A percentile compares a stretch with the other conserved stretches of the same genome.
phyloP scores from a whole-genome alignment of 2,329 filamentous ascomycete species.

The Tolypocladium album region DNA sequence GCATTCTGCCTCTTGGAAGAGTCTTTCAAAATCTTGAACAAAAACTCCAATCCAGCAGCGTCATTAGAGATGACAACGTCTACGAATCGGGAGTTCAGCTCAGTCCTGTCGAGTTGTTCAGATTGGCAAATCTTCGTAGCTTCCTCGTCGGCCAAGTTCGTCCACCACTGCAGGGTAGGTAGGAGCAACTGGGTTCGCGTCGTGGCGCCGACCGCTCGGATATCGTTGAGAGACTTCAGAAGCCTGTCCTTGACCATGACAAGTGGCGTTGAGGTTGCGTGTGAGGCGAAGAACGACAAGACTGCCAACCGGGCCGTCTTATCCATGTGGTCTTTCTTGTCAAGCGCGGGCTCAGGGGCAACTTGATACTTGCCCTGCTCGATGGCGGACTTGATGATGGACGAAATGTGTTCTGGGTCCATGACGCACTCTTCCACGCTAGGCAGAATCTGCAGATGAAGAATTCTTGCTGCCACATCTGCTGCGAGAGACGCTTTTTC shows the following conservation, averaged over 20 bases:
- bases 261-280: conserved; percentile 58
- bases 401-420: conserved; percentile 60
- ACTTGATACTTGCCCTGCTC: conserved; percentile 28
- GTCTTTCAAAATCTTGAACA: conserved; percentile 37
- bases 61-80: conserved; percentile 45
- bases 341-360: conserved; percentile 24
- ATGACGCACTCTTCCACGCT: conserved; percentile 78
- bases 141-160: conserved; percentile 39
- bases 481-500: conserved; percentile 43
- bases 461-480: conserved; percentile 47
- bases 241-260: conserved; percentile 59
- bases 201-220: conserved; percentile 59
- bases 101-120: conserved; percentile 30
- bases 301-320: conserved; percentile 54
- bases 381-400: conserved; percentile 39
- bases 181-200: conserved; percentile 66
- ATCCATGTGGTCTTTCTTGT: conserved; percentile 44
- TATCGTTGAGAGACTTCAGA: conserved; percentile 58
- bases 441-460: conserved; percentile 59
- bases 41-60: conserved; percentile 35
- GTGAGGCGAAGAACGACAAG: conserved; percentile 62
- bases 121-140: conserved; percentile 29
- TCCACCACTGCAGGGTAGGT: conserved; percentile 64
- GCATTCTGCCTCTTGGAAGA: conserved; percentile 25
- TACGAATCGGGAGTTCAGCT: conserved; percentile 33